These are phyloP conservation scores for Pezicula radicicola DNA, from an alignment of 2,329 filamentous ascomycete genomes.

Conservation along the genomic window DNA sequence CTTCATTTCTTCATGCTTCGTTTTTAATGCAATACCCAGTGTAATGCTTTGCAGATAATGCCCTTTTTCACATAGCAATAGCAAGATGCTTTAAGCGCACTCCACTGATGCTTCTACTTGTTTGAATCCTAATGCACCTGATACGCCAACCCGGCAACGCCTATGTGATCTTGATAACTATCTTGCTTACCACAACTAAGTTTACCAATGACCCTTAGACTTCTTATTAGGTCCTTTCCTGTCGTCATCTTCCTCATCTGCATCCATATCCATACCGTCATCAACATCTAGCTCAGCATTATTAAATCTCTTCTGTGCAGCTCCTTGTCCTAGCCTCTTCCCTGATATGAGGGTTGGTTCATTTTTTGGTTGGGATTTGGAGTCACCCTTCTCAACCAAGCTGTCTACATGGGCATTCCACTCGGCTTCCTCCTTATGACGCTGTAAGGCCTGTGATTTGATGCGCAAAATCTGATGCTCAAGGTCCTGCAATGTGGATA, in stretches of 20 bases:
- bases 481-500: conserved; percentile 67
- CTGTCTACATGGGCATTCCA: conserved; percentile 24
- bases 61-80: not conserved
- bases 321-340: conserved; percentile 16
- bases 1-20: not conserved
- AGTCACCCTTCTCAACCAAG: conserved; percentile 18
- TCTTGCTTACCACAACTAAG: conserved; percentile 1
- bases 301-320: conserved; percentile 16
- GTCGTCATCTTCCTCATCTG: conserved; percentile 47
- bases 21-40: not conserved
- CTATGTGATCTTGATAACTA: too few relatives aligned
- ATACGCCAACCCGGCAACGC: not conserved
- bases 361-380: too few relatives aligned
- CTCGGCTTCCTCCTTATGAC: conserved; percentile 39
- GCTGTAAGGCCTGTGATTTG: conserved; percentile 51
- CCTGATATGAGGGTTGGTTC: conserved; percentile 1
- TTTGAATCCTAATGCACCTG: conserved; percentile 2
- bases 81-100: too few relatives aligned
- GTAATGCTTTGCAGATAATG: not conserved
- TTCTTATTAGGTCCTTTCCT: conserved; percentile 52
- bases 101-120: not conserved
- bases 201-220: conserved; percentile 36
- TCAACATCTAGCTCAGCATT: conserved; percentile 45
- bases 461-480: conserved; percentile 72
- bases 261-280: conserved; percentile 53